These are phyloP conservation scores for Wickerhamomyces canadensis DNA, from an alignment of 805 yeast genomes.

Conservation along the genomic window DNA sequence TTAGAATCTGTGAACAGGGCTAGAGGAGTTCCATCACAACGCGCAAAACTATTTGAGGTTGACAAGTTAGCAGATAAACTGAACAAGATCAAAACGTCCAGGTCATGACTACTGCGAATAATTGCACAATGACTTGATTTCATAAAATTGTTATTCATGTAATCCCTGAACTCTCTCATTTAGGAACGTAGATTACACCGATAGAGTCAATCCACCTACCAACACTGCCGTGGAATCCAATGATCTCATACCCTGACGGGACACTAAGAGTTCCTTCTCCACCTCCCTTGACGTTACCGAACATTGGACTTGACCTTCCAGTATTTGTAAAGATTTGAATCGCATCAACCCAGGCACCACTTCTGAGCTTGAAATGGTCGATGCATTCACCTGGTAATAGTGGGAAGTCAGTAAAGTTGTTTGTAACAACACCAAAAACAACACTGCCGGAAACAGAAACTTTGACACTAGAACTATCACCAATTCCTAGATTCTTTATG, in stretches of 20 bases:
- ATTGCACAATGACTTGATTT: too few relatives aligned
- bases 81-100: conserved; percentile 6
- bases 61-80: conserved; percentile 28
- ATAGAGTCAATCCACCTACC: conserved; percentile 71
- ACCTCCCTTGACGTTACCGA: conserved; percentile 70
- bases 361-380: conserved; percentile 54
- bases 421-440: conserved; percentile 48
- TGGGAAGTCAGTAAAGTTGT: conserved; percentile 47
- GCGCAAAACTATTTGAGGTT: conserved; percentile 7
- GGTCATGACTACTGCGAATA: background rate
- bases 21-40: conserved; percentile 10
- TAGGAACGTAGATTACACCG: conserved; percentile 55
- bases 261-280: conserved; percentile 50
- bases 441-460: conserved; percentile 10
- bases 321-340: conserved; percentile 60
- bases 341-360: conserved; percentile 90
- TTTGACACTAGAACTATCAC: background rate
- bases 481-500: conserved; percentile 11
- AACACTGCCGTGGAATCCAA: conserved; percentile 68
- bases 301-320: conserved; percentile 49
- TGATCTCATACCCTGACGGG: conserved; percentile 55
- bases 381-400: conserved; percentile 57
- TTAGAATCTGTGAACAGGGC: conserved; percentile 14
- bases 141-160: background rate
- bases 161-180: conserved; percentile 2